Base-by-base conservation (phyloP, 2,329 filamentous ascomycete genomes). In the Davidsoniella virescens region DNA sequence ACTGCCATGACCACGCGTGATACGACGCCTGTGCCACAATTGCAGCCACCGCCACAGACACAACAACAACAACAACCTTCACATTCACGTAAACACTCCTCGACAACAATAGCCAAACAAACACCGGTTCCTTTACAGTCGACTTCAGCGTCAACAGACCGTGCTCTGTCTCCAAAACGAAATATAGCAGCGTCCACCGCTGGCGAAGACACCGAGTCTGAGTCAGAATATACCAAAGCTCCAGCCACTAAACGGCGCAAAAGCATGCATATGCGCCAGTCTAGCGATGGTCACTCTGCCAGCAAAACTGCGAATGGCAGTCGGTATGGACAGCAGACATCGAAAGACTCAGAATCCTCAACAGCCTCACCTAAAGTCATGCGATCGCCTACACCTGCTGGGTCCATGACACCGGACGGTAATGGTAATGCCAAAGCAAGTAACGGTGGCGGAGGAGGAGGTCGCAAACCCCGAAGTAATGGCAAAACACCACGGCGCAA, bases 401-500 rank as follows among this genome's bases (percentile, higher is more conserved):
- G 16, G 8, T 29, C 29, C 44, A 14, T 17, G 12, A 18, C 41
- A 9, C 29, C 29, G 12, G 29, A 12, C 12, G 29, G 29, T 8
- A 33, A 4, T 33, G 12, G 29, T 12, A 12, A 12, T 33, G 12
- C 29, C 29, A 33, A 33, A 6, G 29, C 8, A 33, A 33, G 29
- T 12, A 33, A 33, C 5, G 29, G 29, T 33, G 4, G 29, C 29
- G 29, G 29, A 9, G 29, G 25, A 29, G 25, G 29, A 12, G 12
- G 29, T 12, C 29, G 29, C 17, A 43, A 23, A 17, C 12, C 39
- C 10, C 39, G 38, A 5, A 61, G 58, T 4, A 65, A 59, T 38
- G 55, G 63, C 16, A 80, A 78, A 57, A 52, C 66, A 2, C 60
- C 70, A 2, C 66, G 82, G 23, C 82, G 80, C 60, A 94, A 94